Evolutionary conservation across 805 yeast species (phyloP).

Genomic region (Maudiozyma bulderi): DNA sequence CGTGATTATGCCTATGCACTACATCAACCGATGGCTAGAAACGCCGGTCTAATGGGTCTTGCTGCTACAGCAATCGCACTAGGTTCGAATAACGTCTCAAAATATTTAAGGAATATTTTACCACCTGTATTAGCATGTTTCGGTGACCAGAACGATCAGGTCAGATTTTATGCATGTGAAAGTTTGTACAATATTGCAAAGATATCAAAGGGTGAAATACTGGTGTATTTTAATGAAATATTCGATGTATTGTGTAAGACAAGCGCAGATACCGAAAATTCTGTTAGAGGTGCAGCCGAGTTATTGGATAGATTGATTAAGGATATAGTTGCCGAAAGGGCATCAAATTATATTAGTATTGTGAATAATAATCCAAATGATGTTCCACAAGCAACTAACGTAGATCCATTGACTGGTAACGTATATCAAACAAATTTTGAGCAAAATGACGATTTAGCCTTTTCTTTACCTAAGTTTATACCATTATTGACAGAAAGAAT

Average conservation of each 20-base stretch:
- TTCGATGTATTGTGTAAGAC: constrained; percentile 86
- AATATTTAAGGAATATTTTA: constrained; percentile 72
- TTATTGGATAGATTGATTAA: constrained; percentile 80
- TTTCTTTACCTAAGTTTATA: constrained; percentile 76
- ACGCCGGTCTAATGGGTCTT: constrained; percentile 91
- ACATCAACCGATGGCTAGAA: constrained; percentile 79
- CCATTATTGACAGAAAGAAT: constrained; percentile 88
- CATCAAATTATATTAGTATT: constrained; percentile 74
- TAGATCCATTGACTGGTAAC: constrained; percentile 45
- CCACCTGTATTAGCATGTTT: constrained; percentile 93
- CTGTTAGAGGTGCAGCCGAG: constrained; percentile 93
- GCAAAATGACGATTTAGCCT: constrained; percentile 47
- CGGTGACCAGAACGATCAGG: constrained; percentile 95
- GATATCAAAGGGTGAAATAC: constrained; percentile 90
- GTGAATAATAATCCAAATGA: constrained; percentile 43
- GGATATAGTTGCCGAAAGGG: constrained; percentile 91
- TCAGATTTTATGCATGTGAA: constrained; percentile 94
- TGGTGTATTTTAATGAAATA: constrained; percentile 84
- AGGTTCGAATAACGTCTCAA: constrained; percentile 74
- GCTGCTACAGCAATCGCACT: constrained; percentile 94
- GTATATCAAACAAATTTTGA: constrained; percentile 50
- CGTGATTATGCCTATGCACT: constrained; percentile 72
- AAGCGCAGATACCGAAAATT: constrained; percentile 82
- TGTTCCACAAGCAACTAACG: constrained; percentile 34
- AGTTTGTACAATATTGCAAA: constrained; percentile 91